Conservation (phyloP, 306 rosid species). For the Carpinus viminea region DNA sequence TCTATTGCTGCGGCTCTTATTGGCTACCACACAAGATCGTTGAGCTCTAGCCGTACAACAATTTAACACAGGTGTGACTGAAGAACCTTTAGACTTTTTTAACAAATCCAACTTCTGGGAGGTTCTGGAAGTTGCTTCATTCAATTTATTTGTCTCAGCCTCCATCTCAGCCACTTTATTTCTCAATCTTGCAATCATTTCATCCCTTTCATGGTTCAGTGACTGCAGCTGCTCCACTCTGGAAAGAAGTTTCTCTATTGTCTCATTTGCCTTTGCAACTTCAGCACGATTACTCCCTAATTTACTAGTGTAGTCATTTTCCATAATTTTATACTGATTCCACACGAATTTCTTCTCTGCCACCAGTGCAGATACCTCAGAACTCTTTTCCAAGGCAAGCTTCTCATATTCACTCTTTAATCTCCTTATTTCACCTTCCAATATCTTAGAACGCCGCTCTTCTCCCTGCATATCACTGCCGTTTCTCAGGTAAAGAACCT, state of each 20-base stretch:
- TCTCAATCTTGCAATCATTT: conserved; percentile 43
- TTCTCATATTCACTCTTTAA: conserved; percentile 56
- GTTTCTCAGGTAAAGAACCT: conserved; percentile 39
- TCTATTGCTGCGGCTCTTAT: conserved; percentile 30
- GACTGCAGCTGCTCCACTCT: conserved; percentile 64
- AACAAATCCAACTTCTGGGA: conserved; percentile 53
- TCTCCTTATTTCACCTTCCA: conserved; percentile 42
- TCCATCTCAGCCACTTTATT: conserved; percentile 52
- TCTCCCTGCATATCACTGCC: conserved; percentile 24
- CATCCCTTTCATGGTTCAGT: conserved; percentile 57
- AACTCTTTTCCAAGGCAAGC: conserved; percentile 53
- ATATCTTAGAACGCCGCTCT: conserved; percentile 26
- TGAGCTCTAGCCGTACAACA: conserved; percentile 38
- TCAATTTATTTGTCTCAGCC: conserved; percentile 55
- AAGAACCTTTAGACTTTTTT: conserved; percentile 41
- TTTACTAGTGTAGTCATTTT: conserved; percentile 47
- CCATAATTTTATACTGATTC: conserved; percentile 78
- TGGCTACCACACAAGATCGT: conserved; percentile 31
- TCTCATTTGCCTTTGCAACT: conserved; percentile 52
- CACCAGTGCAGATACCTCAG: conserved; percentile 60
- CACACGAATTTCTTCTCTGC: conserved; percentile 80
- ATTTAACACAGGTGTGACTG: conserved; percentile 53
- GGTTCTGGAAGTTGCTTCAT: conserved; percentile 50
- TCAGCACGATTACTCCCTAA: conserved; percentile 54
- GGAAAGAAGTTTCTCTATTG: conserved; percentile 49